A percentile compares a stretch with the other conserved stretches of the same genome.
Evolutionary conservation across 441 rosid species (phyloP).

Genomic region (Aleurites moluccanus): DNA sequence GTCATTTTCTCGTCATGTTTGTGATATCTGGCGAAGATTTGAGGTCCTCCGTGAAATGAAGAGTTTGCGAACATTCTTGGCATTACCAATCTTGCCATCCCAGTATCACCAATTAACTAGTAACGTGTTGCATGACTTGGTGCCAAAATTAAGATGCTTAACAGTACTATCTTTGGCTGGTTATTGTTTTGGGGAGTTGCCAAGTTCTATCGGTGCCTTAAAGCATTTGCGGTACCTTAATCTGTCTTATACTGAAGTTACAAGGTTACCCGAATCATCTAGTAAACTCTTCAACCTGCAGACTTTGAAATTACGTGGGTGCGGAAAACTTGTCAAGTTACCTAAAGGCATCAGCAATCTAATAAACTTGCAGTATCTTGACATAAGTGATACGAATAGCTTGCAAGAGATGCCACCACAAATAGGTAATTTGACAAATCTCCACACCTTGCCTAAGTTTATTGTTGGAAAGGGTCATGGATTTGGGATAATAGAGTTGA

Average conservation of each 20-base stretch:
- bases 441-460: conserved; percentile 19
- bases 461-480: conserved; percentile 22
- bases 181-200: conserved; percentile 21
- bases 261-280: background rate
- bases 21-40: conserved; percentile 18
- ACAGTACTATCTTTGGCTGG: conserved; percentile 11
- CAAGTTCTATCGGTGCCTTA: conserved; percentile 25
- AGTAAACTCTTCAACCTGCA: background rate
- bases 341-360: background rate
- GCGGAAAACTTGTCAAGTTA: background rate
- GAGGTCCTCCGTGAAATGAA: conserved; percentile 5
- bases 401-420: conserved; percentile 20
- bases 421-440: conserved; percentile 24
- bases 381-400: conserved; percentile 6
- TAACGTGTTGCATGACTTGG: conserved; percentile 1
- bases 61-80: conserved; percentile 9
- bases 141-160: conserved; percentile 1
- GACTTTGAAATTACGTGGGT: background rate
- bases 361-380: conserved; percentile 19
- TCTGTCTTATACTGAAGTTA: conserved; percentile 23
- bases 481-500: conserved; percentile 11
- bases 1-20: conserved; percentile 1
- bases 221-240: conserved; percentile 31
- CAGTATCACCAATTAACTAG: background rate
- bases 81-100: background rate